Evolutionary conservation across 495 filamentous ascomycete genomes (phyloP), one percentile per base, ranked within the genome.

Genomic region (Tetracladium setigerum): DNA sequence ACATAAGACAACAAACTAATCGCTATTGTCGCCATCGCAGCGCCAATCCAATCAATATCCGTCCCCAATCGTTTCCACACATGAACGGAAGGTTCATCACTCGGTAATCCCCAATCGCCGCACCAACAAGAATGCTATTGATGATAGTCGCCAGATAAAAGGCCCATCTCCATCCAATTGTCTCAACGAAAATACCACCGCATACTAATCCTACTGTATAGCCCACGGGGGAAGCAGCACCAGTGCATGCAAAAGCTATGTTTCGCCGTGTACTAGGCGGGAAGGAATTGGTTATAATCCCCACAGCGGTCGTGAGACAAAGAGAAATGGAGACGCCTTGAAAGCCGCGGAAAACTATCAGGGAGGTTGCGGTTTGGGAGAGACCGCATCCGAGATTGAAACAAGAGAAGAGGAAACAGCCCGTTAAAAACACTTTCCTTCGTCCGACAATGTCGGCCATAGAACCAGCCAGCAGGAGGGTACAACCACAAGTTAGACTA

Each of bases 331-430:
- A 64, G 24, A 77, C 46, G 14, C 77, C 75, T 24, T 67, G 64
- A n/a, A 78, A 48, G 2, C 59, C 66, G 19, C 76, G 74, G 47
- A 77, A 76, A n/a, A 67, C 36, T 38, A 79, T 71, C 12, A 82
- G 54, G 45, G 77, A 65, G n/a, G 49, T 46, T 0, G 65, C 60
- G 5, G 52, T 73, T 5, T 55, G 57, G 0, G 69, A 53, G 1
- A 79, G 57, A 1, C 70, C 68, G 32, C 62, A 65, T 0, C 61
- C 69, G 9, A 78, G 48, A 4, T 63, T 65, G 37, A 67, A 75
- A 5, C 59, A 41, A 13, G 60, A 54, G 31, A 71, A 62, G 10
- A 77, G 45, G n/a, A 70, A 54, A 35, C 59, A 62, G 16, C 74
- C 74, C 2, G 53, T 57, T 2, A 78, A 46, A 36, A 66, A 69